These are phyloP conservation scores for Rhizopogon sp. DNA, from an alignment of 768 basidiomycete genomes.

Conservation along the genomic window DNA sequence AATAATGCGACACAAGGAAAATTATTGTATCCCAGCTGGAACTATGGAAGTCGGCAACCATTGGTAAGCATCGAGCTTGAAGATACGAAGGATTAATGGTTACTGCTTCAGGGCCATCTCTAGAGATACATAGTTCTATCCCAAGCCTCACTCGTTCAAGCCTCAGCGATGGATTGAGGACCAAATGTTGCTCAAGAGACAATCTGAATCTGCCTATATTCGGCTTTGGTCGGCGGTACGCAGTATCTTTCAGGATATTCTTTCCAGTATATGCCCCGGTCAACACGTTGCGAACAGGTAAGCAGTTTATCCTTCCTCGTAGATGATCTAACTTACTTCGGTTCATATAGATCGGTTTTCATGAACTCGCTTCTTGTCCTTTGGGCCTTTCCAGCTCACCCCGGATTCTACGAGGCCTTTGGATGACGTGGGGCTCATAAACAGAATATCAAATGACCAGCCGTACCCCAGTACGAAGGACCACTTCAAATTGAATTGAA, in stretches of 20 bases:
- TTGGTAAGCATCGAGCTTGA: too few species aligned
- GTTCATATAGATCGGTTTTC: conserved; percentile 35
- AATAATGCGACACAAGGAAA: too few species aligned
- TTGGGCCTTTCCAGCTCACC: conserved; percentile 55
- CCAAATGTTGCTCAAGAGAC: conserved; percentile 25
- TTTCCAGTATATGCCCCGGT: too few species aligned
- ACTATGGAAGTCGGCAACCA: background rate
- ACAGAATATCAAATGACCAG: conserved; percentile 33
- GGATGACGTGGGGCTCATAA: conserved; percentile 44
- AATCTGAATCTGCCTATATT: conserved; percentile 43
- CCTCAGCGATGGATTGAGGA: conserved; percentile 25
- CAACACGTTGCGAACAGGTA: too few species aligned
- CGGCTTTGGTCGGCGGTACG: conserved; percentile 36
- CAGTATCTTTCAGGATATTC: too few species aligned
- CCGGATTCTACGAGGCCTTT: conserved; percentile 48
- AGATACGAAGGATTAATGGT: too few species aligned
- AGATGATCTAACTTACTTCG: background rate
- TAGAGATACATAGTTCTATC: conserved; percentile 5
- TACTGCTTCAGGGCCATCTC: conserved; percentile 19
- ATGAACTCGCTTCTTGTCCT: conserved; percentile 53
- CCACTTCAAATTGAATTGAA: too few species aligned
- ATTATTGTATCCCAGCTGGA: background rate
- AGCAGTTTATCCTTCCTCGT: too few species aligned
- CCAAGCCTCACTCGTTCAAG: conserved; percentile 4
- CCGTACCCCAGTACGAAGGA: too few species aligned